Evolutionary conservation across 306 rosid species (phyloP), one percentile per base, ranked within the genome.

Genomic region (Oxytropis ochrocephala): DNA sequence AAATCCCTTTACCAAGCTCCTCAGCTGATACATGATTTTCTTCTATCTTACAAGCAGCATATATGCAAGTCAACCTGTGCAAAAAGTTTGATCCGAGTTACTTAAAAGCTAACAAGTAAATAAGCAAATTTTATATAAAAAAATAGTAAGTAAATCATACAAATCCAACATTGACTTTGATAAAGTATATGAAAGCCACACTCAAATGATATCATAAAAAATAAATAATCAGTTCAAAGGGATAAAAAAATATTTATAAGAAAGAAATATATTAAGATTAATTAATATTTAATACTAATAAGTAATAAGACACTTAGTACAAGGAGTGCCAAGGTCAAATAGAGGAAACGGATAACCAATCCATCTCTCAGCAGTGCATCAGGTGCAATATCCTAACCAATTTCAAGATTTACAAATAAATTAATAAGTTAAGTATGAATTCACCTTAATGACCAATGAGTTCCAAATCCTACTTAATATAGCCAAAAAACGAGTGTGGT

Each of bases 1-100:
- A 89, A 76, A 95, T 95, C 82, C 99, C 97, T 86, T 91, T 91
- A 80, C 99, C 99, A 52, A 91, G 92, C 99, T 94, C 99, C 92
- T 95, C 99, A n/a, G 96, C 97, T 38, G 99, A 94, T 7, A 94
- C 97, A 50, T 91, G 99, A 75, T 86, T 95, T 85, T 94, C 99
- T 87, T 94, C 99, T 81, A 94, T 91, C 84, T 94, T 94, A 80
- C 99, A 94, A 78, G 96, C 92, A 55, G 92, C 96, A 77, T 94
- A 94, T 74, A 94, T 91, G 80, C 99, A 94, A 59, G 99, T 94
- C 78, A 94, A 82, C 96, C 99, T 94, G 89, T 74, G 74, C 21
- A 78, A 55, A 35, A 39, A 61, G 35, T 38, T 64, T 19, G 13
- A 71, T 72, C 38, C 17, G 27, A 64, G 64, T 64, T 59, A 53